Evolutionary conservation across 805 yeast species (phyloP).

Genomic region (Kazachstania bromeliacearum): DNA sequence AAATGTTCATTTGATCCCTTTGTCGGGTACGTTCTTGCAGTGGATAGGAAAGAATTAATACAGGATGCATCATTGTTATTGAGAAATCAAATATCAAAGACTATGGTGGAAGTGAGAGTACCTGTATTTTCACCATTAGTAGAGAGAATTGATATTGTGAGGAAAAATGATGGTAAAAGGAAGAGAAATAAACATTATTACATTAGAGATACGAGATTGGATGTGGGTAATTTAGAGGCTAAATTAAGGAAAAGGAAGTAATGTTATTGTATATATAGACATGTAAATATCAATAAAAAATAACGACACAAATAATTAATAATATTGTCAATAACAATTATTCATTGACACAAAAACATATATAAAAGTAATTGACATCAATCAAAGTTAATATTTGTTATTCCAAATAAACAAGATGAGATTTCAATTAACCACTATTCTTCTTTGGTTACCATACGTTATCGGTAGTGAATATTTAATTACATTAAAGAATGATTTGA

Average conservation of each 20-base stretch:
- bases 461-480: constrained; percentile 35
- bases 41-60: constrained; percentile 54
- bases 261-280: neutral
- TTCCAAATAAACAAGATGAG: constrained; percentile 1
- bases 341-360: neutral
- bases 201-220: constrained; percentile 70
- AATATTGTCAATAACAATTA: neutral
- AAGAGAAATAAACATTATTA: constrained; percentile 82
- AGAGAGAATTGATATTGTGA: constrained; percentile 64
- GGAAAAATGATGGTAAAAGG: constrained; percentile 54
- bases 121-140: constrained; percentile 76
- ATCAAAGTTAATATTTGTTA: too few species aligned
- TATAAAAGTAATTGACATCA: neutral
- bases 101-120: constrained; percentile 79
- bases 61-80: constrained; percentile 64
- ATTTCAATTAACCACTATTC: neutral
- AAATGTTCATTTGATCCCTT: constrained; percentile 51
- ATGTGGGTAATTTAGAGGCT: constrained; percentile 61
- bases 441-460: neutral
- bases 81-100: constrained; percentile 70
- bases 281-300: neutral
- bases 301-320: too few species aligned
- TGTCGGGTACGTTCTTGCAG: constrained; percentile 69
- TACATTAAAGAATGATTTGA: constrained; percentile 40
- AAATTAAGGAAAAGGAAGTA: constrained; percentile 27